Evolutionary conservation across 2,329 filamentous ascomycete genomes (phyloP), one percentile per base, ranked within the genome.

Genomic region (Diaporthe australafricana): DNA sequence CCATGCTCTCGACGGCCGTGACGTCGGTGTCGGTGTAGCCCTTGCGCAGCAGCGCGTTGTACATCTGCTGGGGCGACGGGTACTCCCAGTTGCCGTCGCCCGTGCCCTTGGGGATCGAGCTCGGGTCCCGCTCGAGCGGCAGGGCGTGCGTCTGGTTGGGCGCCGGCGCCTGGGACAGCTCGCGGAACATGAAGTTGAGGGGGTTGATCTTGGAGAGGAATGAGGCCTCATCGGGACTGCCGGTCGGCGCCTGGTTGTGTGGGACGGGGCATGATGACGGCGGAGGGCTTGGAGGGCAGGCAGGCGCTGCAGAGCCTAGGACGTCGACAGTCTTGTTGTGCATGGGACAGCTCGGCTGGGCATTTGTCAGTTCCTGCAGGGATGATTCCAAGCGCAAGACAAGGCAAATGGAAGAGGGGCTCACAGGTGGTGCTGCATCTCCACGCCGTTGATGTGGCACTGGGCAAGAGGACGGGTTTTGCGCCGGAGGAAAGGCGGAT

Each of bases 1-100:
- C 96, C 96, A 99, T 99, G 79, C 92, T 92, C 83, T 98, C 95
- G 17, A 99, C 95, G 4, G 95, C 95, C 25, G 96, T 96, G 69
- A 94, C 90, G 70, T 97, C 95, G 0, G 96, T 98, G 80, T 98
- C 95, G 0, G 93, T 95, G 83, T 98, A 96, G 72, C 96, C 96
- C 83, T 99, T 99, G 75, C 96, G 92, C 74, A 98, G 85, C 84
- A 99, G 92, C 9, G 96, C 96, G 79, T 99, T 98, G 87, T 98
- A 99, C 96, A 99, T 99, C 83, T 99, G 96, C 84, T 99, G 96
- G 0, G 96, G 96, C 0, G 95, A 98, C 0, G 96, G 96, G 80
- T 99, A 99, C 83, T 98, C 96, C 96, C 96, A 99, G 78, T 94
- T 97, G 57, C 91, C 90, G 67, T 91, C 88, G 60, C 90, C 88